Conservation (phyloP, 108 stramenopile species). For the Cyclotella sp. region DNA sequence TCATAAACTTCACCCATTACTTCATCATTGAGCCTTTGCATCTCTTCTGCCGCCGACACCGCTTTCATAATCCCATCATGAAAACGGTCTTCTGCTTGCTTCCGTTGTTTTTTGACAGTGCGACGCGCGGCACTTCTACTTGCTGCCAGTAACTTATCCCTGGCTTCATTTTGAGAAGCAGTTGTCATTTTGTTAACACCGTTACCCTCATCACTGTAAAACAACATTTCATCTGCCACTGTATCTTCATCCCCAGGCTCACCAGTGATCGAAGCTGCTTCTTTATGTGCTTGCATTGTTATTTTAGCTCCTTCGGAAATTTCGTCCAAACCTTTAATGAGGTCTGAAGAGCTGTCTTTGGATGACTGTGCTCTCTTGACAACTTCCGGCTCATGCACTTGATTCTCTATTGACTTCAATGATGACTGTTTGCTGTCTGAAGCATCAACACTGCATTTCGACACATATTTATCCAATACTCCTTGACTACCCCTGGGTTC, state of each 20-base stretch:
- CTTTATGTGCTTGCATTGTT: no score
- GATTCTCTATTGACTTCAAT: no score
- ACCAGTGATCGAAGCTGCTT: no score
- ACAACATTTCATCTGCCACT: no score
- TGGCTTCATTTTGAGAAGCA: background rate
- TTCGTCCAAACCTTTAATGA: no score
- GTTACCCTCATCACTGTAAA: no score
- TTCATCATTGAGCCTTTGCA: slow-evolving; percentile 6
- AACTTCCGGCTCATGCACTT: no score
- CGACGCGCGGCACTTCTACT: slow-evolving; percentile 13
- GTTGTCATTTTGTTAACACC: background rate
- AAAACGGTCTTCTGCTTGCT: slow-evolving; percentile 23
- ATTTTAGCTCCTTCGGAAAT: no score
- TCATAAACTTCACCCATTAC: slow-evolving; percentile 1
- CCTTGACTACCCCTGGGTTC: background rate
- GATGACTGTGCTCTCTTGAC: no score
- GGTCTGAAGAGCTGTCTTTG: no score
- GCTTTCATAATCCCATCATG: slow-evolving; percentile 28
- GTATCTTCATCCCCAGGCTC: no score
- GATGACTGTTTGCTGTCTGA: background rate
- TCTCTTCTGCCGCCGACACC: slow-evolving; percentile 16
- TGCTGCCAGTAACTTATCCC: background rate
- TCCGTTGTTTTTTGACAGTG: slow-evolving; percentile 1
- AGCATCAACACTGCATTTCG: background rate
- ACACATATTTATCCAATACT: background rate